Percentiles rank a stretch among this genome's conserved stretches.
Evolutionary conservation across 2,329 filamentous ascomycete genomes (phyloP).

Genomic region (Pyrenochaeta sp.): DNA sequence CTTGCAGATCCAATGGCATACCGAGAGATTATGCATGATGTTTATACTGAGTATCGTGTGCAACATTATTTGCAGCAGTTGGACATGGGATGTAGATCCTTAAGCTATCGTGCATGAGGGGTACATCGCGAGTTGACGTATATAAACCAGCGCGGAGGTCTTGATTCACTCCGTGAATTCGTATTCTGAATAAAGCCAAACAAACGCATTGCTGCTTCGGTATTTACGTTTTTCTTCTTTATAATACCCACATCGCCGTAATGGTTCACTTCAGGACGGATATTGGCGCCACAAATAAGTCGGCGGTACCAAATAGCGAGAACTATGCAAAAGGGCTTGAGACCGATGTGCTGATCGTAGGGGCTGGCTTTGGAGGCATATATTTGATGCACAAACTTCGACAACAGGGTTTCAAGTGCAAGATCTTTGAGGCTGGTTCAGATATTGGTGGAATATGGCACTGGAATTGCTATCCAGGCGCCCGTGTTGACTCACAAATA

Average conservation of each 20-base stretch:
- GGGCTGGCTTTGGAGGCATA: slow-evolving; percentile 53
- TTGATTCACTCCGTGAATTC: too few relatives aligned
- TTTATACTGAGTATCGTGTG: neutral
- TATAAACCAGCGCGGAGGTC: too few relatives aligned
- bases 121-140: slow-evolving; percentile 18
- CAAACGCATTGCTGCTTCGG: too few relatives aligned
- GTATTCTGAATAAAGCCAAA: too few relatives aligned
- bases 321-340: slow-evolving; percentile 48
- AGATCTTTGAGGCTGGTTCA: slow-evolving; percentile 52
- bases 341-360: slow-evolving; percentile 50
- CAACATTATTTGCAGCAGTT: slow-evolving; percentile 4
- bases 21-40: slow-evolving; percentile 1
- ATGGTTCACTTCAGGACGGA: slow-evolving; percentile 46
- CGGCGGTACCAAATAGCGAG: slow-evolving; percentile 29
- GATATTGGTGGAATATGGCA: slow-evolving; percentile 56
- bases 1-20: neutral
- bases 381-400: slow-evolving; percentile 54
- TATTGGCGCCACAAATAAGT: slow-evolving; percentile 36
- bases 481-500: slow-evolving; percentile 57
- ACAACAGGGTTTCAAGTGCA: slow-evolving; percentile 50
- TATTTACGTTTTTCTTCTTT: neutral
- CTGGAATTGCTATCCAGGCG: slow-evolving; percentile 57
- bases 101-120: slow-evolving; percentile 16
- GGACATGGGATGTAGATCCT: slow-evolving; percentile 17
- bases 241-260: neutral